Evolutionary conservation across 2,329 filamentous ascomycete genomes (phyloP), one percentile per base, ranked within the genome.

Genomic region (Pyrenophora tritici-repentis): DNA sequence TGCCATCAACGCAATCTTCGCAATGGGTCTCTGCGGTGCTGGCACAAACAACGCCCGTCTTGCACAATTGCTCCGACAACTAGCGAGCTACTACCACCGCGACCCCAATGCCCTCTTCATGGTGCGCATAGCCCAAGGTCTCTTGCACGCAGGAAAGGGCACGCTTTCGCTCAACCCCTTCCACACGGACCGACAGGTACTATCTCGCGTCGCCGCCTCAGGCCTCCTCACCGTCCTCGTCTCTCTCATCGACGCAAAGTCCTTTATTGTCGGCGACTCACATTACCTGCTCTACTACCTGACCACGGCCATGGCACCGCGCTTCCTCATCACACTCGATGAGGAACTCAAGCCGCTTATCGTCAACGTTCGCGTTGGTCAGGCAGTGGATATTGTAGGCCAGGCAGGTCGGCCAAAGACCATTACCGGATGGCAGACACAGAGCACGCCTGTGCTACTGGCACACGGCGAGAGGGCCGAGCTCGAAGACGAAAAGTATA

Each of bases 131-230:
- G 94, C 94, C 4, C 94, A 99, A 74, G 94, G 95, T 78, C 84
- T 99, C 38, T 77, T 99, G 61, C 95, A 99, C 80, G 97, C 97
- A 92, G 95, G 95, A 78, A 99, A 99, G 81, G 94, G 95, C 63
- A 97, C 94, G 3, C 84, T 99, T 70, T 90, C 91, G 3, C 83
- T 97, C 68, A 97, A 90, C 75, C 94, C 94, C n/a, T 99, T 99
- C 88, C 94, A 99, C 80, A 97, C 93, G 14, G 95, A 99, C 73
- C 89, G 95, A 51, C 91, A 96, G 75, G 90, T 99, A 18, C 84
- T 99, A 47, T 99, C 94, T 2, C 86, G 90, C 56, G 95, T 99
- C 31, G 88, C 92, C 18, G 87, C 93, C 20, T 91, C 91, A 13
- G 93, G 94, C 65, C 82, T 99, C 39, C 83, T 99, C 50, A 88